Evolutionary conservation across 306 rosid species (phyloP), one percentile per base, ranked within the genome.

Genomic region (Cucurbita maxima): DNA sequence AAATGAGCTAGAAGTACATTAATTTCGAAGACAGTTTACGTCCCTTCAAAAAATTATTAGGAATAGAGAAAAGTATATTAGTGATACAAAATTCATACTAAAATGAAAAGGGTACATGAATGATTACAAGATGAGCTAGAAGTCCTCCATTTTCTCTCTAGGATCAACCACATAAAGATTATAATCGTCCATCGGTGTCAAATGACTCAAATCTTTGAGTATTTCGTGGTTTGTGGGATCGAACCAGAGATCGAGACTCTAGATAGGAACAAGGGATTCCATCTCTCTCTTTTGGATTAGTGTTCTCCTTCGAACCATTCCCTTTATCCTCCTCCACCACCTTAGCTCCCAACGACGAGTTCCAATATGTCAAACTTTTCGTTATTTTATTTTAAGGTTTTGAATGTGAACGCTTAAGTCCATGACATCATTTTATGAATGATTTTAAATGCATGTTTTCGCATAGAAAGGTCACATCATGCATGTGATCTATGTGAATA

Each of bases 151-250:
- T 30, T 45, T 34, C 34, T 69, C 74, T 30, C 74, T 69, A 2
- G 74, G 16, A 50, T 69, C 74, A 48, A 18, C 48, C 22, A 13
- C 74, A 14, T 57, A 15, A 25, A 30, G 47, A 15, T 4, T 15
- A 8, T 8, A 20, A 50, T 25, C 25, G 25, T 44, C 47, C 74
- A 51, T 50, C 30, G 52, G 58, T 60, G 73, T 56, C n/a, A 40
- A 84, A 95, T 95, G 99, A 87, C 99, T 74, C 96, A 54, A 90
- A 84, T 95, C 87, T 95, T 95, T 62, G 99, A 95, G 81, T 87
- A 91, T 80, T 95, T 95, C 78, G 97, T 95, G 15, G 96, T 95
- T 48, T 95, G 97, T 70, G 99, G 99, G 76, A 86, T 91, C 88
- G 97, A 97, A 30, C 97, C 97, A 1, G 99, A 95, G 87, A 82